Evolutionary conservation across 768 basidiomycete genomes (phyloP), one percentile per base, ranked within the genome.

Genomic region (Pleurotus platypus): DNA sequence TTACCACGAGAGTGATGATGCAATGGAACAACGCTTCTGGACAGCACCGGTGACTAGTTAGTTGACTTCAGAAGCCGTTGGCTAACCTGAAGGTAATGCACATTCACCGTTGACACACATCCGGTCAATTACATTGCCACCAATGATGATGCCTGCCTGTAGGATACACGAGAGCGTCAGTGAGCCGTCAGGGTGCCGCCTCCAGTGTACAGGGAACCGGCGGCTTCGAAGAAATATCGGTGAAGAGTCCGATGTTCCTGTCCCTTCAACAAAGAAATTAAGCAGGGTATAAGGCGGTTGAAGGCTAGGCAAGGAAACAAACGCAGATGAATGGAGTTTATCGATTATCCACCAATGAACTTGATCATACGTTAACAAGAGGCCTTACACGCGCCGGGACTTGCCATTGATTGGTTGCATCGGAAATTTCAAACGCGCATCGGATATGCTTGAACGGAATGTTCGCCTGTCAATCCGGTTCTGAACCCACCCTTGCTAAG

Each of bases 201-300:
- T 38, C 39, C 9, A 13, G 8, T 16, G 27, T 35, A 35, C 30
- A 45, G 51, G 37, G 38, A 54, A 54, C 51, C 51, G 51, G 35
- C 51, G 51, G 51, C 51, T 40, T 54, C 51, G 51, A 54, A 54
- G 27, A 35, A 35, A 38, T 16, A 30, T 37, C 49, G 49, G 16
- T 26, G 24, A 48, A 48, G 6, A 26, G 9, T 9, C 30, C 30
- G 30, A 11, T 35, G 30, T 35, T 35, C 30, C 30, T 35, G 30
- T 11, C 30, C 30, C 30, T 35, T 35, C 30, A 35, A 35, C 30
- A 35, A 35, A 35, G 30, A 35, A 35, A 9, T 35, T 35, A 35
- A 35, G 30, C 30, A 35, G 30, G 30, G 30, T 35, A 35, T 35
- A 35, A 11, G 30, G 4, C 30, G 8, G 8, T 35, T 8, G 30